A percentile compares a stretch with the other conserved stretches of the same genome.
Conservation (phyloP, 306 rosid species). For the Potentilla sterilis region DNA sequence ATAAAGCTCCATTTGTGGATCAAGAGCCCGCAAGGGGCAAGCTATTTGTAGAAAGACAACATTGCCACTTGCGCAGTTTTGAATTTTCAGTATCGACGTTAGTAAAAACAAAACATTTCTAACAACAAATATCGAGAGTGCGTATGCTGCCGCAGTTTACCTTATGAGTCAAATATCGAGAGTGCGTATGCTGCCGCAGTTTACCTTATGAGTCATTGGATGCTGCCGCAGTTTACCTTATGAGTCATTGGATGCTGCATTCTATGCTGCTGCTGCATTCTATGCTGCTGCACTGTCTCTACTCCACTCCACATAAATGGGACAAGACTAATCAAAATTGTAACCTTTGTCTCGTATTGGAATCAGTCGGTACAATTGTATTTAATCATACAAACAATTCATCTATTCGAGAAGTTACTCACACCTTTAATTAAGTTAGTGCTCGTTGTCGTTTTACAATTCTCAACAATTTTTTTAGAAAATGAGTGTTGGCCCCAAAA, state of each 20-base stretch:
- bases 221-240: no score
- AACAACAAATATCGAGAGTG: background rate
- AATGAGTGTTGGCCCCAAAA: background rate
- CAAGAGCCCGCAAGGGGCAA: no score
- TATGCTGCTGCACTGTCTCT: background rate
- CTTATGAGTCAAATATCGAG: no score
- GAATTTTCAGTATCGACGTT: background rate
- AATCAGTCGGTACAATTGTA: background rate
- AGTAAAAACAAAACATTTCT: background rate
- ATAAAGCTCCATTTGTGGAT: conserved; percentile 1
- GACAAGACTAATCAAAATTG: background rate
- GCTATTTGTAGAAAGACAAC: conserved; percentile 8
- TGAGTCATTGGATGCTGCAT: no score
- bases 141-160: no score
- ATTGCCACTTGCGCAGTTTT: background rate
- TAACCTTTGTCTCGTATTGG: background rate
- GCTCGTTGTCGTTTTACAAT: no score
- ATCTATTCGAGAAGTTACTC: no score
- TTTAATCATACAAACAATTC: no score
- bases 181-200: no score
- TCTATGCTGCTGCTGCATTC: background rate
- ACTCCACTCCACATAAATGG: background rate
- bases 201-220: background rate
- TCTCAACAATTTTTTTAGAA: background rate
- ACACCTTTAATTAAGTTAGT: no score